These are phyloP conservation scores for Syncephalastrum contaminatum DNA, from an alignment of 371 early-diverging fungal species.

Conservation along the genomic window DNA sequence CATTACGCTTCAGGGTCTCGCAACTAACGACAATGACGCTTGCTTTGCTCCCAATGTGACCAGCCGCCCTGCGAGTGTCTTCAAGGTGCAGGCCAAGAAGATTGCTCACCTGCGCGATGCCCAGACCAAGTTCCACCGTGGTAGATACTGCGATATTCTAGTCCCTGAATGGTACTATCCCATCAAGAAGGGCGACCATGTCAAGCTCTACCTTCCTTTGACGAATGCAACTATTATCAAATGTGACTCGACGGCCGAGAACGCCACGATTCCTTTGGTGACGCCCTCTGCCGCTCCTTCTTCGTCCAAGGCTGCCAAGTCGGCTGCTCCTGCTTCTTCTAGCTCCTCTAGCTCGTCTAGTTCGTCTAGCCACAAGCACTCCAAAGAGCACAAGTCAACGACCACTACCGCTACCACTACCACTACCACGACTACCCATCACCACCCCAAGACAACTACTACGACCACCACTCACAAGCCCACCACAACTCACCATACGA, in stretches of 20 bases:
- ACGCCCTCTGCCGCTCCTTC: neutral
- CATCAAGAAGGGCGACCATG: constrained; percentile 4
- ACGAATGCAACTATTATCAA: constrained; percentile 7
- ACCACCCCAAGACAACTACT: constrained; percentile 7
- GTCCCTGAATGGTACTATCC: constrained; percentile 12
- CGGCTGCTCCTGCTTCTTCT: neutral
- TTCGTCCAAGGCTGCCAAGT: neutral
- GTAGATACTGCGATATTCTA: constrained; percentile 13
- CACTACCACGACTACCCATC: constrained; percentile 15
- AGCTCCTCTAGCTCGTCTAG: neutral
- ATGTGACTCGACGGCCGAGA: constrained; percentile 5
- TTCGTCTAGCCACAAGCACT: too few relatives aligned
- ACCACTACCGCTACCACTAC: constrained; percentile 23
- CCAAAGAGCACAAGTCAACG: constrained; percentile 4
- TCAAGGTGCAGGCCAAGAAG: constrained; percentile 6
- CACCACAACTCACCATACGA: constrained; percentile 11
- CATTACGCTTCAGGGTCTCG: constrained; percentile 11
- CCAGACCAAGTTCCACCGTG: constrained; percentile 4
- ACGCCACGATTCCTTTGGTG: neutral
- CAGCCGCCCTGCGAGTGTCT: constrained; percentile 10
- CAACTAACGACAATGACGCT: constrained; percentile 3
- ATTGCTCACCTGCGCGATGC: constrained; percentile 10
- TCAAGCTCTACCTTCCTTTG: constrained; percentile 15
- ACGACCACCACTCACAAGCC: constrained; percentile 7
- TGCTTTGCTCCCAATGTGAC: constrained; percentile 5